A percentile compares a stretch with the other conserved stretches of the same genome.
Evolutionary conservation across 768 basidiomycete species (phyloP).

Genomic region (Termitomyces sp.): DNA sequence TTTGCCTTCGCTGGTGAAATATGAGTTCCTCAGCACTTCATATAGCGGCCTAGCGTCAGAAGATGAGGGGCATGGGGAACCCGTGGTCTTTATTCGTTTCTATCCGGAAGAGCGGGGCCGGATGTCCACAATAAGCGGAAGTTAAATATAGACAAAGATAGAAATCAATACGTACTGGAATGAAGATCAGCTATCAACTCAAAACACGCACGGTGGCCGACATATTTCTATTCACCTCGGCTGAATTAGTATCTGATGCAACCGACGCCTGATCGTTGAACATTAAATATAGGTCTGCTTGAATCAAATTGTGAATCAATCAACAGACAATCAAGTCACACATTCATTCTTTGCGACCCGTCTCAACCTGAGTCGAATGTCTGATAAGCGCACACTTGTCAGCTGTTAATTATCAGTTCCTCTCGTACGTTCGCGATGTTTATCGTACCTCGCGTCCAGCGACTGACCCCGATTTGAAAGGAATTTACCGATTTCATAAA

Average conservation of each 20-base stretch:
- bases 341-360: background rate
- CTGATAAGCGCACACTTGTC: background rate
- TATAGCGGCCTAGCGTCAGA: background rate
- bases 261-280: background rate
- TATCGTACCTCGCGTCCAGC: conserved; percentile 3
- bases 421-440: background rate
- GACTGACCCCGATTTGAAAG: background rate
- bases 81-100: background rate
- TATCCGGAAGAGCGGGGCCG: conserved; percentile 1
- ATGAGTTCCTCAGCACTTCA: background rate
- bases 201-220: background rate
- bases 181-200: background rate
- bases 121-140: background rate
- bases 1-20: background rate
- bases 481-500: background rate
- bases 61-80: background rate
- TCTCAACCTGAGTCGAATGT: background rate
- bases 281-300: background rate
- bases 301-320: background rate
- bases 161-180: background rate
- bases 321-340: background rate
- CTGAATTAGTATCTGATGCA: background rate
- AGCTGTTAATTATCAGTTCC: background rate
- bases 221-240: background rate
- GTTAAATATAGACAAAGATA: background rate